These are phyloP conservation scores for Rutstroemia sp. DNA, from an alignment of 2,329 filamentous ascomycete genomes.

Conservation along the genomic window DNA sequence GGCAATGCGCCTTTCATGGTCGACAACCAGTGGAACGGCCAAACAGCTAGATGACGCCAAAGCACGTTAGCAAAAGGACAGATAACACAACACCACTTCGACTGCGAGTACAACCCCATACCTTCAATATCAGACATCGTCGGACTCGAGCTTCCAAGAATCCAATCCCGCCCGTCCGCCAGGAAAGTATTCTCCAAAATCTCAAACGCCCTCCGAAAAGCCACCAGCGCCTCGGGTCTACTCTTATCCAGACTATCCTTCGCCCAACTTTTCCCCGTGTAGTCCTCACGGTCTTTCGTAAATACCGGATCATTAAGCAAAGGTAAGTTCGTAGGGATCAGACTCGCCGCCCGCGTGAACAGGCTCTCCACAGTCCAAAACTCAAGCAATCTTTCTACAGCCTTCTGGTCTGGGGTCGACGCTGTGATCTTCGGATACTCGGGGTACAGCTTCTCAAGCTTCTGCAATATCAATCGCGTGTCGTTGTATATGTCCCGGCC, in stretches of 20 bases:
- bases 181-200: slow-evolving; percentile 56
- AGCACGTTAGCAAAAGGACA: neutral
- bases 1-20: slow-evolving; percentile 49
- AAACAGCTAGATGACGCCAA: slow-evolving; percentile 41
- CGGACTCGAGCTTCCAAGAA: slow-evolving; percentile 45
- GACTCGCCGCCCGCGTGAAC: neutral
- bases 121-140: slow-evolving; percentile 61
- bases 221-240: slow-evolving; percentile 49
- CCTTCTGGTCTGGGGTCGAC: neutral
- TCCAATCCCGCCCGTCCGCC: slow-evolving; percentile 58
- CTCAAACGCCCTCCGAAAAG: slow-evolving; percentile 46
- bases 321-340: neutral
- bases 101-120: slow-evolving; percentile 11
- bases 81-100: neutral
- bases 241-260: slow-evolving; percentile 31
- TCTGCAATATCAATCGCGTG: slow-evolving; percentile 58
- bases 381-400: slow-evolving; percentile 47
- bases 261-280: slow-evolving; percentile 36
- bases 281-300: slow-evolving; percentile 46
- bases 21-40: slow-evolving; percentile 60
- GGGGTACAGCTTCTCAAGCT: slow-evolving; percentile 52
- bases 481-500: slow-evolving; percentile 63
- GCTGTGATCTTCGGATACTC: neutral
- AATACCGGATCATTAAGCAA: slow-evolving; percentile 49
- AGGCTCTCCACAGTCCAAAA: slow-evolving; percentile 42